These are phyloP conservation scores for Mortierella hygrophila DNA, from an alignment of 192 early-diverging fungal species.

Conservation along the genomic window DNA sequence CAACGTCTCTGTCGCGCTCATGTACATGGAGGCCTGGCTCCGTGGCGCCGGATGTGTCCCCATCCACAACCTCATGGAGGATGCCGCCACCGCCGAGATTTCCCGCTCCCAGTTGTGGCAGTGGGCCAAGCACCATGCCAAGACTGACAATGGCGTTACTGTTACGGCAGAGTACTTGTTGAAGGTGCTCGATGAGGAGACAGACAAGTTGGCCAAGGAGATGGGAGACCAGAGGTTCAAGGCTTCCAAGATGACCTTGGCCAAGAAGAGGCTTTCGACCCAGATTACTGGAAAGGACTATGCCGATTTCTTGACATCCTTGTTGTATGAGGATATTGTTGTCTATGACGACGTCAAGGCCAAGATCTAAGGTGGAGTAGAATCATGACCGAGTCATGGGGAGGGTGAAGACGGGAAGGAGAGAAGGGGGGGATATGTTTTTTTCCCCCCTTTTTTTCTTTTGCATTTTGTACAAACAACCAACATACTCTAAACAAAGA, in stretches of 20 bases:
- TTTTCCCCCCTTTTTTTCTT: background rate
- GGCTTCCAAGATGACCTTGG: conserved; percentile 72
- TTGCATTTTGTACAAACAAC: conserved; percentile 7
- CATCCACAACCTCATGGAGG: conserved; percentile 99
- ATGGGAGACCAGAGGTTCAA: conserved; percentile 72
- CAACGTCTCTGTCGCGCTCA: conserved; percentile 92
- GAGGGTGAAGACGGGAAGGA: background rate
- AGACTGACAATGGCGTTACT: conserved; percentile 83
- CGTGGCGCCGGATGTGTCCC: conserved; percentile 96
- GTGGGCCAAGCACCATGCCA: conserved; percentile 91
- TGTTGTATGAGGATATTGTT: conserved; percentile 91
- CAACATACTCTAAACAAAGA: background rate
- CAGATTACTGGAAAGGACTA: conserved; percentile 90
- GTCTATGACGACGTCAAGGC: conserved; percentile 43
- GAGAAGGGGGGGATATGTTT: background rate
- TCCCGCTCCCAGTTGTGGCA: conserved; percentile 97
- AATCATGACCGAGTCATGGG: no score
- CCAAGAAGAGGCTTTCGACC: conserved; percentile 76
- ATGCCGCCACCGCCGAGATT: conserved; percentile 98
- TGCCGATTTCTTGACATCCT: conserved; percentile 94
- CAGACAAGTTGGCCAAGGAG: conserved; percentile 75
- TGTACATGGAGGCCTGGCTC: conserved; percentile 98
- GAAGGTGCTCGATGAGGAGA: conserved; percentile 91
- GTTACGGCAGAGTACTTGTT: conserved; percentile 85
- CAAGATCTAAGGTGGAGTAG: conserved; percentile 25